These are phyloP conservation scores for Scenedesmus sp. DNA, from an alignment of 163 green algal species.

Conservation along the genomic window DNA sequence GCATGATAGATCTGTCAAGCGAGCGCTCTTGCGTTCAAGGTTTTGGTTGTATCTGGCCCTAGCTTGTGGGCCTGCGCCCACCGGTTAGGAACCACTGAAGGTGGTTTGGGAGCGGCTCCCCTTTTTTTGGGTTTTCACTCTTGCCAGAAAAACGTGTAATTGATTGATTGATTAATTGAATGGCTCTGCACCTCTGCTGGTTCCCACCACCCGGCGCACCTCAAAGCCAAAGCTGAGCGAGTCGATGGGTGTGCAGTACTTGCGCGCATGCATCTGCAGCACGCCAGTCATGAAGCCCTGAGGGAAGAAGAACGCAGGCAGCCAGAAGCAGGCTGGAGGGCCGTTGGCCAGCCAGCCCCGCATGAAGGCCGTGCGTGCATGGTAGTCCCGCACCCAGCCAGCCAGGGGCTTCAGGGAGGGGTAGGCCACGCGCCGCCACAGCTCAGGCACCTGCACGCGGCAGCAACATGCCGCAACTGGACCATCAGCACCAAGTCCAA, in stretches of 20 bases:
- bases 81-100: too few species aligned
- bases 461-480: neutral
- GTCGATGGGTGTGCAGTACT: conserved; percentile 88
- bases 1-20: too few species aligned
- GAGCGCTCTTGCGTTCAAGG: too few species aligned
- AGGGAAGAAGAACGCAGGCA: conserved; percentile 90
- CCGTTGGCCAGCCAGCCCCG: conserved; percentile 76
- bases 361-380: conserved; percentile 82
- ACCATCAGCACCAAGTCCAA: neutral
- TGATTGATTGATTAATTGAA: too few species aligned
- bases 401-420: conserved; percentile 86
- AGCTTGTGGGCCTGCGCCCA: too few species aligned
- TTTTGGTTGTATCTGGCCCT: too few species aligned
- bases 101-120: too few species aligned
- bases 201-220: conserved; percentile 50
- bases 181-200: too few species aligned
- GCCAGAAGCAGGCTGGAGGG: conserved; percentile 82
- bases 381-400: conserved; percentile 85
- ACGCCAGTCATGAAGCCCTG: conserved; percentile 87
- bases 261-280: conserved; percentile 89
- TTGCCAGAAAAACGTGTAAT: too few species aligned
- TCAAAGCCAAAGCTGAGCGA: conserved; percentile 83
- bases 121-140: too few species aligned
- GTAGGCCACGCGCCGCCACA: conserved; percentile 83
- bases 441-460: conserved; percentile 71